Evolutionary conservation across 179 eudicot species (phyloP), one percentile per base, ranked within the genome.

Genomic region (Heliamphora ciliata): DNA sequence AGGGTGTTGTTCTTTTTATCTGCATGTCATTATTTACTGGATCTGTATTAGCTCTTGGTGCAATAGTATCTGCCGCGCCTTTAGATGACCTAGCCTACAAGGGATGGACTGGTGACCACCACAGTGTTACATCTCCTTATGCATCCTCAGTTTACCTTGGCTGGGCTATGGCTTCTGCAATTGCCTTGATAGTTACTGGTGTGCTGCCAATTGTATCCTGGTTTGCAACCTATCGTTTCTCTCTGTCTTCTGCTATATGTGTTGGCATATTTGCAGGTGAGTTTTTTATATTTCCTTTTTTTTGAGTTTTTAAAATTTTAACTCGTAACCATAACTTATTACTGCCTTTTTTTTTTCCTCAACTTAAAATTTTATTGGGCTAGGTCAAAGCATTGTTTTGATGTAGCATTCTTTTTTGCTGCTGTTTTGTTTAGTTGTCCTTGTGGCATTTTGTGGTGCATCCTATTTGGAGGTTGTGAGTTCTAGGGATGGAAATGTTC

Each of bases 151-250:
- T 86, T 74, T 96, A 90, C 83, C 86, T 96, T 86, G 99, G 99
- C 81, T 96, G 99, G 99, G 98, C 96, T 51, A 88, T 94, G 90
- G 96, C 98, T 82, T 90, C 93, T 79, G 91, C 89, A 64, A 90
- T 96, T 82, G 92, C 92, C 81, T 87, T 96, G 63, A 76, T 87
- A 67, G 92, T 92, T 78, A 91, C 98, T 63, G 98, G 98, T 74
- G 90, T 90, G 82, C 91, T 96, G 78, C 98, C 99, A 50, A 89
- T 94, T 74, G 85, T 89, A 77, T 96, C 99, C 72, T 96, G 99
- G 99, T 96, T 96, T 85, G 92, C 99, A 50, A 96, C 99, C 14
- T 96, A 96, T 85, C 91, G 97, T 60, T 94, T 96, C 87, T 92
- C 98, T 81, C 79, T 89, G 64, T 94, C 93, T 83, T 94, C 99